These are phyloP conservation scores for Neoboletus magnificus DNA, from an alignment of 768 basidiomycete species.

Conservation along the genomic window DNA sequence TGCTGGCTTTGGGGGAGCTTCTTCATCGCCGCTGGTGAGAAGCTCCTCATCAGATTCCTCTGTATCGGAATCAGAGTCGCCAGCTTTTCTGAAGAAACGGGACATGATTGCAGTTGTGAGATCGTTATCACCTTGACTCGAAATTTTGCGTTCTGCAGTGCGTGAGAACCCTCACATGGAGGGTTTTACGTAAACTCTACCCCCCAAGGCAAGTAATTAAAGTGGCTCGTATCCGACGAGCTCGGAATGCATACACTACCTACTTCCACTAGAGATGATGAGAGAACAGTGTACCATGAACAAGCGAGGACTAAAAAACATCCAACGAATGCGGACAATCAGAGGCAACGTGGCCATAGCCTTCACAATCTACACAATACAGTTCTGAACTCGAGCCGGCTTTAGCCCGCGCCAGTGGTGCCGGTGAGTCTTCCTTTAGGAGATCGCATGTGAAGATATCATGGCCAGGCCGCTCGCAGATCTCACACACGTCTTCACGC, in stretches of 20 bases:
- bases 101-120: conserved; percentile 53
- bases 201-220: neutral
- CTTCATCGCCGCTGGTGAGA: conserved; percentile 72
- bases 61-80: conserved; percentile 75
- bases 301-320: conserved; percentile 58
- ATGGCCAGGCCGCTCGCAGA: conserved; percentile 82
- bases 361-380: conserved; percentile 85
- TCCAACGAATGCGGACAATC: conserved; percentile 86
- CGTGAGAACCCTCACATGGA: conserved; percentile 14
- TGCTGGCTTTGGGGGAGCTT: conserved; percentile 39
- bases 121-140: conserved; percentile 23
- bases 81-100: conserved; percentile 84
- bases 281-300: conserved; percentile 6
- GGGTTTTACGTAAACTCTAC: conserved; percentile 15
- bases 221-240: conserved; percentile 14
- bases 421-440: conserved; percentile 52
- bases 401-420: conserved; percentile 21
- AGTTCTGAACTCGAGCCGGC: conserved; percentile 32
- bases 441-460: conserved; percentile 84
- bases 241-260: conserved; percentile 17
- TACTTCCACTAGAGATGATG: conserved; percentile 13
- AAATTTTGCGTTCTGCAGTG: conserved; percentile 14
- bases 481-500: conserved; percentile 68
- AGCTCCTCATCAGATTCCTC: conserved; percentile 73
- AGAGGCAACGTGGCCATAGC: conserved; percentile 66